Evolutionary conservation across 345 rosid species (phyloP).

Genomic region (Brassica rapa): DNA sequence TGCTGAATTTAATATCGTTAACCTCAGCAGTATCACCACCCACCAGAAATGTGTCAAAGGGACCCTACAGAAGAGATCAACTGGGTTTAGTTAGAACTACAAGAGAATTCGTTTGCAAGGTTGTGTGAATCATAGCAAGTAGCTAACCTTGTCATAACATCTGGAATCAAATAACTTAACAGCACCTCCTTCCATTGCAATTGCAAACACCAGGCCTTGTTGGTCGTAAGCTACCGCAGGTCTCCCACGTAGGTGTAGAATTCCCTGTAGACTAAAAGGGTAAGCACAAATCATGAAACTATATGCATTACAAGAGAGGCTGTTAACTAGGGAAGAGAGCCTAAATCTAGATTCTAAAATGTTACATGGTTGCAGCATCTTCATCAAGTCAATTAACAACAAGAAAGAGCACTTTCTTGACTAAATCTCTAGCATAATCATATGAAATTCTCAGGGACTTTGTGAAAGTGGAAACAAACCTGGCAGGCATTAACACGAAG

Average conservation of each 20-base stretch:
- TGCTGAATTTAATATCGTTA: conserved; percentile 95
- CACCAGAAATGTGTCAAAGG: conserved; percentile 92
- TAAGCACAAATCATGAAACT: conserved; percentile 59
- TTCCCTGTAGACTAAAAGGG: conserved; percentile 74
- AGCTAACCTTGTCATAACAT: conserved; percentile 83
- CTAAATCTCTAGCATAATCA: too few relatives aligned
- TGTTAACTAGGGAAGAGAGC: background rate
- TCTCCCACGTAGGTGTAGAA: conserved; percentile 84
- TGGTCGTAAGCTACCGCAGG: conserved; percentile 98
- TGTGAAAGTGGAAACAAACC: conserved; percentile 51
- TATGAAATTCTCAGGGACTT: background rate
- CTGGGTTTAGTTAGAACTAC: background rate
- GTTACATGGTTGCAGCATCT: background rate
- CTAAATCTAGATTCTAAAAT: background rate
- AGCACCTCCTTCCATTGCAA: conserved; percentile 99
- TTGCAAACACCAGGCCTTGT: conserved; percentile 98
- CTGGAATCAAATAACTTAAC: conserved; percentile 95
- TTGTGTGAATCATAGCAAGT: background rate
- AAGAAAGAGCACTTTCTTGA: background rate
- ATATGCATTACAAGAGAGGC: conserved; percentile 17
- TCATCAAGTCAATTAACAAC: background rate
- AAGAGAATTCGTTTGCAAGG: background rate
- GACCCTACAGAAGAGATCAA: conserved; percentile 61
- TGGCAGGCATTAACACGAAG: conserved; percentile 99
- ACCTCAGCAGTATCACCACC: conserved; percentile 98